Conservation (phyloP, 2,329 filamentous ascomycete genomes). For the Pseudogymnoascus sp. region DNA sequence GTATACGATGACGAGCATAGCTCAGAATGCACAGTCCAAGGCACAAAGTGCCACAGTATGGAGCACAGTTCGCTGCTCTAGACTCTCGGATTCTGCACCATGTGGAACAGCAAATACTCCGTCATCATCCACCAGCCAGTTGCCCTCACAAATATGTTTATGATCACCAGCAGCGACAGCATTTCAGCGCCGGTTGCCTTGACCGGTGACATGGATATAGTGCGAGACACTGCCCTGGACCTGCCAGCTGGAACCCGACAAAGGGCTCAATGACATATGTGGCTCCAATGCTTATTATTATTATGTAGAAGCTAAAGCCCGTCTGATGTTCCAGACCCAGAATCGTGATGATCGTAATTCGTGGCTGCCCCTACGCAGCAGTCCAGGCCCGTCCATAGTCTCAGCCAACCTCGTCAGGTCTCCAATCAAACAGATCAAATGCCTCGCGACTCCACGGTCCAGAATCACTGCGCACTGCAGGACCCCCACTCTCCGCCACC, state of each 20-base stretch:
- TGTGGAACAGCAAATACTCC: neutral
- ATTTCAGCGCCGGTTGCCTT: neutral
- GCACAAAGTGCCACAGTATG: neutral
- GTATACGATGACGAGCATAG: neutral
- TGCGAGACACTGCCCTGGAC: neutral
- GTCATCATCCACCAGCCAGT: neutral
- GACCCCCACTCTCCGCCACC: neutral
- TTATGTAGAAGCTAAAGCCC: conserved; percentile 5
- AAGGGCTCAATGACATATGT: neutral
- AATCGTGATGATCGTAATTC: neutral
- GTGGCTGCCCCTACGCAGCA: neutral
- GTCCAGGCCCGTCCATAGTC: neutral
- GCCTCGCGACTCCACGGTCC: conserved; percentile 64
- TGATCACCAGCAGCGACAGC: neutral
- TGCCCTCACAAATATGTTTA: neutral
- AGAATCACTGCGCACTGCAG: neutral
- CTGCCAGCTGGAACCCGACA: neutral
- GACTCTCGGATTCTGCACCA: neutral
- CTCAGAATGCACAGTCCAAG: neutral
- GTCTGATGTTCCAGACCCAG: neutral
- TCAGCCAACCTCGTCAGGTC: conserved; percentile 33
- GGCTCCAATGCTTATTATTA: conserved; percentile 2
- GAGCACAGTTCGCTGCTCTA: neutral
- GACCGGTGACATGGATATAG: neutral
- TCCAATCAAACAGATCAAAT: conserved; percentile 56